A percentile compares a stretch with the other conserved stretches of the same genome.
These are phyloP conservation scores for Saccharomyces eubayanus DNA, from an alignment of 805 yeast species.

Conservation along the genomic window DNA sequence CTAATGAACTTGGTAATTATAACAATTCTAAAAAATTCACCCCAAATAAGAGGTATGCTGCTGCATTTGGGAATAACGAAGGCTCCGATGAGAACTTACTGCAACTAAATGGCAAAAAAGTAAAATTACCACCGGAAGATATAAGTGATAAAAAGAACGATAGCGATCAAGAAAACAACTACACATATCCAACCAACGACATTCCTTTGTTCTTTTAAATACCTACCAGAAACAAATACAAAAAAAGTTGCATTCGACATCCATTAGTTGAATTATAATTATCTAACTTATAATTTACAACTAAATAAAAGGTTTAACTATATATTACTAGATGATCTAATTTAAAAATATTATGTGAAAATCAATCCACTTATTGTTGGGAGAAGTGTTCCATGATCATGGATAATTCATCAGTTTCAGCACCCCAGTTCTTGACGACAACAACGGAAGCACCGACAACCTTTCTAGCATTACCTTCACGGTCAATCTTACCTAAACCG, in stretches of 20 bases:
- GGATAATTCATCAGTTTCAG: constrained; percentile 94
- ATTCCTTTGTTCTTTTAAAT: constrained; percentile 9
- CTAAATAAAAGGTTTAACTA: not conserved
- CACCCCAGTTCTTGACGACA: constrained; percentile 99
- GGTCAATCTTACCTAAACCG: constrained; percentile 98
- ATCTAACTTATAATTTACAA: not conserved
- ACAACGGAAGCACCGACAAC: constrained; percentile 99
- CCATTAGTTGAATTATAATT: not conserved
- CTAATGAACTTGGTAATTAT: constrained; percentile 8
- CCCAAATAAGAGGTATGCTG: not conserved
- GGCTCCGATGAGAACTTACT: not conserved
- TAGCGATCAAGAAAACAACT: constrained; percentile 1
- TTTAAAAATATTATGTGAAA: not conserved
- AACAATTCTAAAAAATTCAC: not conserved
- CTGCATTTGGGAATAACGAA: not conserved
- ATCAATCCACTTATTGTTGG: constrained; percentile 52
- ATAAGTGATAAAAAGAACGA: not conserved
- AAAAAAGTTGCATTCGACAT: constrained; percentile 2
- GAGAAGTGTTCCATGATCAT: constrained; percentile 93
- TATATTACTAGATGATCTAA: constrained; percentile 1
- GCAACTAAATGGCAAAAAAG: not conserved
- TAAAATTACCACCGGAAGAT: not conserved
- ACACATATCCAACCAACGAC: constrained; percentile 5
- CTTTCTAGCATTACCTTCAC: constrained; percentile 99
- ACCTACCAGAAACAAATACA: not conserved